Base-by-base conservation (phyloP, 305 asterid genomes). In the Rubia balearica region DNA sequence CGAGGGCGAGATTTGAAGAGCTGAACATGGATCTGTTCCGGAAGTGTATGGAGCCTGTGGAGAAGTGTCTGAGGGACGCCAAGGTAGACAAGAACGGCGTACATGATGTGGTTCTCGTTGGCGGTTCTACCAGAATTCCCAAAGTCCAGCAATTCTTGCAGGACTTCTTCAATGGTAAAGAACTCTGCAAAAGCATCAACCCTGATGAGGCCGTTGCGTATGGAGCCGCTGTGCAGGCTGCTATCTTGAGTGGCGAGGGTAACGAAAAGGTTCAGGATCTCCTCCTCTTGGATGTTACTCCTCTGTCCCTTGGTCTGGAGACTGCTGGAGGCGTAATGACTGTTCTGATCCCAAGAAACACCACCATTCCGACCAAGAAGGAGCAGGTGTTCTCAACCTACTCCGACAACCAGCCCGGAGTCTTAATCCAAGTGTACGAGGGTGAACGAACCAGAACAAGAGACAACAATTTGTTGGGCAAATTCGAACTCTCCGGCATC, bases 181-280 rank as follows among this genome's bases (percentile, higher is more conserved):
- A 80, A 60, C 81, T 80, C 17, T 80, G 83, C 75, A 80, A 80
- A 71, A 80, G 83, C 43, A 80, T 80, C 6, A 80, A 80, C 53
- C 83, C 83, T 0, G 83, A 79, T 0, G 80, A 79, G 55, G 80
- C 83, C 17, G 83, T 80, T 17, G 83, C 83, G 0, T 80, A 80
- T 80, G 83, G 83, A 6, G 83, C 83, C 0, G 81, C 83, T 17
- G 83, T 79, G 6, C 83, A 79, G 19, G 83, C 83, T 4, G 83
- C 83, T 0, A 79, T 79, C 7, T 55, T 80, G 73, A 73, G 76
- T 41, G 83, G 83, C 2, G 83, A 80, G 67, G 83, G 83, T 14
- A 79, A 79, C 21, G 81, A 79, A 49, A 73, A 70, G 57, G 83
- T 79, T 1, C 83, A 79, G 19, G 83, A 79, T 30, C 74, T 79